phyloP scores from a whole-genome alignment of 208 protist genomes.

The Blechomonas ayalai region DNA sequence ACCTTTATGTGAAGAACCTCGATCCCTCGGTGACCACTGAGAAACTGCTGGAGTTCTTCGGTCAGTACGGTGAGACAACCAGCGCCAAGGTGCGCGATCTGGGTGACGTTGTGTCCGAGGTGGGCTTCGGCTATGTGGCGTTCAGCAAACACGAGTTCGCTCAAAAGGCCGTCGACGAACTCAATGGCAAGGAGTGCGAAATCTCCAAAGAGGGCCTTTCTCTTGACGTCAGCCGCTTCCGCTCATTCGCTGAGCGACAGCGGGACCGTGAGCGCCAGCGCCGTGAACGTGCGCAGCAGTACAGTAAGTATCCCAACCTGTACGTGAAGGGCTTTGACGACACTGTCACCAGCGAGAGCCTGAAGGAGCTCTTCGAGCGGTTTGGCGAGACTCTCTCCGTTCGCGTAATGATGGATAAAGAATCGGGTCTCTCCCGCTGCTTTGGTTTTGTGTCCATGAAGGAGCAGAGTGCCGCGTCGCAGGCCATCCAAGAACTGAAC shows the following conservation, averaged over 20 bases:
- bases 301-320: conserved; percentile 96
- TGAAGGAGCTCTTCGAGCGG: conserved; percentile 93
- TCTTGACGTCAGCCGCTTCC: conserved; percentile 94
- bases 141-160: conserved; percentile 92
- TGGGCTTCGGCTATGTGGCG: conserved; percentile 97
- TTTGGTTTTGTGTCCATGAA: conserved; percentile 99
- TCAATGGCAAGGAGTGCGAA: conserved; percentile 75
- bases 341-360: conserved; percentile 91
- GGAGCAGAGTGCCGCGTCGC: conserved; percentile 90
- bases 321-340: conserved; percentile 99
- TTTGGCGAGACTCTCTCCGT: conserved; percentile 96
- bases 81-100: conserved; percentile 94
- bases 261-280: conserved; percentile 69
- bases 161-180: conserved; percentile 80
- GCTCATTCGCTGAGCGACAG: conserved; percentile 95
- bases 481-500: conserved; percentile 96
- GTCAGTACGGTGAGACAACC: conserved; percentile 93
- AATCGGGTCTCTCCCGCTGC: conserved; percentile 84
- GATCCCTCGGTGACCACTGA: conserved; percentile 93
- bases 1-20: conserved; percentile 99
- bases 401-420: conserved; percentile 95
- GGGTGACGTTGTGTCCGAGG: conserved; percentile 68
- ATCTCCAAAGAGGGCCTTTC: conserved; percentile 79
- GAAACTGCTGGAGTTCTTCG: conserved; percentile 91
- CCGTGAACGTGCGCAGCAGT: conserved; percentile 89